phyloP scores from a whole-genome alignment of 1,139 yeast species.

The Pichia sp. region DNA sequence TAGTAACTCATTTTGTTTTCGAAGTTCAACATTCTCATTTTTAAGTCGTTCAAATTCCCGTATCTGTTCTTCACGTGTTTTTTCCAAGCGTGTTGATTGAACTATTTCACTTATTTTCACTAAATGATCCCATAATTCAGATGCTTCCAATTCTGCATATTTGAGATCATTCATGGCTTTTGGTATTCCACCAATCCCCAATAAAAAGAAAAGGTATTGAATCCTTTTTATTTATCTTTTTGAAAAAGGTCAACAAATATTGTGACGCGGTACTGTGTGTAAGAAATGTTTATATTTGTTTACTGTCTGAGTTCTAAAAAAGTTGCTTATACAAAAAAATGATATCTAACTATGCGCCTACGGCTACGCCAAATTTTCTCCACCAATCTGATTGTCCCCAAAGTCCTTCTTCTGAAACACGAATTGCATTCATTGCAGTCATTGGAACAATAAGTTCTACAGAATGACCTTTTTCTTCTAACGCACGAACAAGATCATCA shows the following conservation, averaged over 20 bases:
- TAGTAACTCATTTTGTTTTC: slow-evolving; percentile 6
- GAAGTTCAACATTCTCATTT: no score
- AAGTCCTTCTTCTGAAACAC: slow-evolving; percentile 18
- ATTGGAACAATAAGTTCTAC: slow-evolving; percentile 29
- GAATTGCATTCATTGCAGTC: slow-evolving; percentile 40
- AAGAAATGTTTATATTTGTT: neutral
- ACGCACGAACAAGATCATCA: slow-evolving; percentile 17
- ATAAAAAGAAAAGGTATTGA: no score
- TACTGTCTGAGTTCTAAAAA: neutral
- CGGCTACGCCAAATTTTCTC: slow-evolving; percentile 39
- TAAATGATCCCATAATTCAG: slow-evolving; percentile 7
- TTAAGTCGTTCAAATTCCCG: slow-evolving; percentile 1
- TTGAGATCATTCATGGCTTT: neutral
- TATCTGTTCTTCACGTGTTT: neutral
- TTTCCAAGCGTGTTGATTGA: neutral
- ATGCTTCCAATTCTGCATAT: neutral
- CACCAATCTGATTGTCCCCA: slow-evolving; percentile 39
- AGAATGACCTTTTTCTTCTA: slow-evolving; percentile 30
- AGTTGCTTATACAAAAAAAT: neutral
- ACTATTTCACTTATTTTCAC: slow-evolving; percentile 1
- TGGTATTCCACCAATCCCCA: no score
- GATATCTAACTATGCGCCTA: slow-evolving; percentile 23
- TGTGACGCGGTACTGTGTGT: no score
- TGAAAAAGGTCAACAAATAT: no score
- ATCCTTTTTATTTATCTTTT: no score